A percentile compares a stretch with the other conserved stretches of the same genome.
Conservation (phyloP, 139 green algal species). For the Ulvella scutata region DNA sequence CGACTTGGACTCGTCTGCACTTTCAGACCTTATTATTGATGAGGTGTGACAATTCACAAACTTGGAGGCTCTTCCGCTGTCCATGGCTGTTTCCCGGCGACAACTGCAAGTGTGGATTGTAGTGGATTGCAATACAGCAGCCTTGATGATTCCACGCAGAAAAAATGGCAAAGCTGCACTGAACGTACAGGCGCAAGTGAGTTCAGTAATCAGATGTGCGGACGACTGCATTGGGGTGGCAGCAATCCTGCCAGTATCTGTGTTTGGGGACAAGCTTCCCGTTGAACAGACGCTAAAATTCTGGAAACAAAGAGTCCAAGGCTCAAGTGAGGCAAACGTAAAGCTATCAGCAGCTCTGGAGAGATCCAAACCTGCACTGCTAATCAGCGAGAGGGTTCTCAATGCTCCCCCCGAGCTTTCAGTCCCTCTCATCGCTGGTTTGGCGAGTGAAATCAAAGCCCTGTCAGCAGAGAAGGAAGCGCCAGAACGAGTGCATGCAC, state of each 20-base stretch:
- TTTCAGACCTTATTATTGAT: neutral
- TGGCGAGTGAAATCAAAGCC: neutral
- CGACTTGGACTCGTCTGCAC: neutral
- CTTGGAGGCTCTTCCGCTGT: no score
- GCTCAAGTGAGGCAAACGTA: neutral
- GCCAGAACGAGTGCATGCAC: neutral
- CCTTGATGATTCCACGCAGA: no score
- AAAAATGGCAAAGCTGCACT: no score
- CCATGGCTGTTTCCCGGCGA: no score
- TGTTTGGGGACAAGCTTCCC: neutral
- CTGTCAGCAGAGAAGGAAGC: neutral
- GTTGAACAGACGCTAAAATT: neutral
- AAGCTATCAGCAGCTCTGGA: neutral
- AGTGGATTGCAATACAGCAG: no score
- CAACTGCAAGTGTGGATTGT: no score
- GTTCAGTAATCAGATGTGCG: neutral
- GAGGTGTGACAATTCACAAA: no score
- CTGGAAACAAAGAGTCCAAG: neutral
- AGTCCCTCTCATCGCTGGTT: neutral
- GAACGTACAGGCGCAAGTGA: neutral
- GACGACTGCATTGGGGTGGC: neutral
- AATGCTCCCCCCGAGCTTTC: neutral
- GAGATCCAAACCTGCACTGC: neutral
- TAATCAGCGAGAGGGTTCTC: neutral
- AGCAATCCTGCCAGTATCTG: neutral